A percentile compares a stretch with the other conserved stretches of the same genome.
These are phyloP conservation scores for Acanthamoeba sp. DNA, from an alignment of 208 protist genomes.

Conservation along the genomic window DNA sequence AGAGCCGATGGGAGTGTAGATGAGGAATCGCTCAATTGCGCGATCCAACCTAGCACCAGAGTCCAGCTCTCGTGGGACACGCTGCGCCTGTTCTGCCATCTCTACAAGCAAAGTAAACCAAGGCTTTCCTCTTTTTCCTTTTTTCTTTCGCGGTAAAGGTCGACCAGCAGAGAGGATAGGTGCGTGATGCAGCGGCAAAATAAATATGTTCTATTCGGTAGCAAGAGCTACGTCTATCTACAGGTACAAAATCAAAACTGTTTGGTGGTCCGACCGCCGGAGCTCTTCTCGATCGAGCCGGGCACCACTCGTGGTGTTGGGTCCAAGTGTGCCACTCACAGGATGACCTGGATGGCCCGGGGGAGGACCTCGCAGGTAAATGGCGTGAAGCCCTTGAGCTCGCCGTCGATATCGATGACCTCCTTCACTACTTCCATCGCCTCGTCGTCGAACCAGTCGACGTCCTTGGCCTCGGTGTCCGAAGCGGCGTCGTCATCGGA, in stretches of 20 bases:
- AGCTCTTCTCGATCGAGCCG: background rate
- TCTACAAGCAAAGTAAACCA: background rate
- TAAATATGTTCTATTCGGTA: background rate
- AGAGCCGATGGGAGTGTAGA: background rate
- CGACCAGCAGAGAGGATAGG: no score
- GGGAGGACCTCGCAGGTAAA: slow-evolving; percentile 80
- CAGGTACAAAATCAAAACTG: background rate
- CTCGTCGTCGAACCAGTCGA: background rate
- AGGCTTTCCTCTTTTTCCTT: no score
- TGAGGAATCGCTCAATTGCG: slow-evolving; percentile 18
- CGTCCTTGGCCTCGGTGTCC: background rate
- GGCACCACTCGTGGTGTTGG: background rate
- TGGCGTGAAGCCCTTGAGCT: slow-evolving; percentile 79
- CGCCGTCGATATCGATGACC: slow-evolving; percentile 81
- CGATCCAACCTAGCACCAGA: background rate
- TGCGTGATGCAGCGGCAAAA: no score
- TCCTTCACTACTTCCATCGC: slow-evolving; percentile 63
- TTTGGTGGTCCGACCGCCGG: background rate
- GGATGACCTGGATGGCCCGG: slow-evolving; percentile 73
- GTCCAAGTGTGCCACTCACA: slow-evolving; percentile 13
- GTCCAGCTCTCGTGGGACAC: background rate
- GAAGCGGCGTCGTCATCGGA: background rate
- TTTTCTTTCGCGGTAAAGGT: no score
- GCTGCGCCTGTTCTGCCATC: background rate
- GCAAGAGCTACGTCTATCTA: background rate